These are phyloP conservation scores for Phytophthora palmivora DNA, from an alignment of 352 stramenopile genomes.

Conservation along the genomic window DNA sequence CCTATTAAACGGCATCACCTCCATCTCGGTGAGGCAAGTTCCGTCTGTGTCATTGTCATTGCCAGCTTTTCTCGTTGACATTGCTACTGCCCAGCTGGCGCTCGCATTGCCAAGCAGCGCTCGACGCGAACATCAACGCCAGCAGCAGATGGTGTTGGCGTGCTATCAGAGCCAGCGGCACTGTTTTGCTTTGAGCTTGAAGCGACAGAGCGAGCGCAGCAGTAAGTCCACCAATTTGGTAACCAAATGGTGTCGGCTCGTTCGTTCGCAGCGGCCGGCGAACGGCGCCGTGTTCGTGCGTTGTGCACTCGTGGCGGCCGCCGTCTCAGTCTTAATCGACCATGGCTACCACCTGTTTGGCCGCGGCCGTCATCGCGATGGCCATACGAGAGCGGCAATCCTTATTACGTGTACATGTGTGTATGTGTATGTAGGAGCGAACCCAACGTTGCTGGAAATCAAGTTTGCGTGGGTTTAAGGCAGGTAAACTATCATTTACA, in stretches of 20 bases:
- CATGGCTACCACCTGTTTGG: not conserved
- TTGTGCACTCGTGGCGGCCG: constrained; percentile 6
- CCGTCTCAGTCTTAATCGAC: constrained; percentile 14
- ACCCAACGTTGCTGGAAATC: constrained; percentile 10
- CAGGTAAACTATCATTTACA: not conserved
- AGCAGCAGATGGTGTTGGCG: constrained; percentile 22
- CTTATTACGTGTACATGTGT: too few relatives aligned
- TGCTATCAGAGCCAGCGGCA: constrained; percentile 23
- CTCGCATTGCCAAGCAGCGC: constrained; percentile 5
- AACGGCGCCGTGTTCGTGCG: constrained; percentile 13
- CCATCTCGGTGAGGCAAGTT: constrained; percentile 16
- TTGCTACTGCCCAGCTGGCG: constrained; percentile 17
- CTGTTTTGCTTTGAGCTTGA: constrained; percentile 4
- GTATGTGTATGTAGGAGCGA: too few relatives aligned
- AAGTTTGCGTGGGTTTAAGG: not conserved
- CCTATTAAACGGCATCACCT: too few relatives aligned
- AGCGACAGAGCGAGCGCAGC: not conserved
- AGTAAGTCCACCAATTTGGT: constrained; percentile 18
- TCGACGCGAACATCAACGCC: constrained; percentile 5
- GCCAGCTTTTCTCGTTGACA: constrained; percentile 11
- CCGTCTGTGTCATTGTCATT: not conserved
- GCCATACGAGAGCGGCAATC: not conserved
- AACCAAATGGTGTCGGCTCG: not conserved
- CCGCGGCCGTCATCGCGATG: constrained; percentile 9
- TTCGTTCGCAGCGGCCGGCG: constrained; percentile 15